These are phyloP conservation scores for Phytopythium vexans DNA, from an alignment of 352 stramenopile genomes.

Conservation along the genomic window DNA sequence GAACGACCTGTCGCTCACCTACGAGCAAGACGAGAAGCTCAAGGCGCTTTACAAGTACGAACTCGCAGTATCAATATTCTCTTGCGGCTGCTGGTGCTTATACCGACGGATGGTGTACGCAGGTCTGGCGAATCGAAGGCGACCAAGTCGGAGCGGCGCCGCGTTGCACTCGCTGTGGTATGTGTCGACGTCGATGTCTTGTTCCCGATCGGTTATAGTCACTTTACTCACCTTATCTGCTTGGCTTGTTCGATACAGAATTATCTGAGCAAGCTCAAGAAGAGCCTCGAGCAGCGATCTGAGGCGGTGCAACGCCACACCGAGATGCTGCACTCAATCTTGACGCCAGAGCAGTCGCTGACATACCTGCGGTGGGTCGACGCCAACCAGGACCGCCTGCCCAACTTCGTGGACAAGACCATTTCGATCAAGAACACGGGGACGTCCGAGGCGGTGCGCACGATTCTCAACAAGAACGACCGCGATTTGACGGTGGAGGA, in stretches of 20 bases:
- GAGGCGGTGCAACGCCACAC: conserved; percentile 76
- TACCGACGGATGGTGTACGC: conserved; percentile 6
- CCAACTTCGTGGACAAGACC: conserved; percentile 63
- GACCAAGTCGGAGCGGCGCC: conserved; percentile 78
- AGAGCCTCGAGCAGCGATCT: conserved; percentile 76
- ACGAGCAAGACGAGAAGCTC: conserved; percentile 89
- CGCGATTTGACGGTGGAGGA: conserved; percentile 86
- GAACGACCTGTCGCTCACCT: conserved; percentile 74
- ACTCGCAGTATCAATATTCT: background rate
- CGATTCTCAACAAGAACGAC: conserved; percentile 81
- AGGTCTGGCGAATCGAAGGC: conserved; percentile 77
- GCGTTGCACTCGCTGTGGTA: conserved; percentile 82
- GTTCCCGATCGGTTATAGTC: background rate
- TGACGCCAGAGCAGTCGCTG: conserved; percentile 82
- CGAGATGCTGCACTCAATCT: conserved; percentile 80
- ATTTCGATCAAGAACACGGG: conserved; percentile 44
- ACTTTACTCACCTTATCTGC: background rate
- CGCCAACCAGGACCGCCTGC: conserved; percentile 68
- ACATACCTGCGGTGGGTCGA: conserved; percentile 84
- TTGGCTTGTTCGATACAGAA: conserved; percentile 30
- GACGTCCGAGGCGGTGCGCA: conserved; percentile 60
- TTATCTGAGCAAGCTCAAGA: conserved; percentile 88
- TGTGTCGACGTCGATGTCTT: conserved; percentile 8
- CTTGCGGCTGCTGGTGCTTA: background rate
- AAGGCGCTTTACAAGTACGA: conserved; percentile 85